Evolutionary conservation across 1,284 basidiomycete genomes (phyloP).

Genomic region (Apiotrichum porosum): DNA sequence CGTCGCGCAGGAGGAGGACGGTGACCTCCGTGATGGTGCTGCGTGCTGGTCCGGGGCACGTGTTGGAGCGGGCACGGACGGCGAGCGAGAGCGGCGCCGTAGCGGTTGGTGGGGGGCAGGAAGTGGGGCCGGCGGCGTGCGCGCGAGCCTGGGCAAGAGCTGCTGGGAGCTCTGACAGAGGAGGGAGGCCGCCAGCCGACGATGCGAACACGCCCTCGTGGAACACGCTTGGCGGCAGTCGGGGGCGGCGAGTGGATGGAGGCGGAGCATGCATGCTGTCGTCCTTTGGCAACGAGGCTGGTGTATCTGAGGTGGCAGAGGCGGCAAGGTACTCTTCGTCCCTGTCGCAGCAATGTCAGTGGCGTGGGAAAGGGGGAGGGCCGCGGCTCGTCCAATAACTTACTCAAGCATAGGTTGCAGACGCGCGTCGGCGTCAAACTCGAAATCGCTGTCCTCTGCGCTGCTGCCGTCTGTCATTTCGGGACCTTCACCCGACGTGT

Average conservation of each 20-base stretch:
- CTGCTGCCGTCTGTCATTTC: slow-evolving; percentile 28
- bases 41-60: slow-evolving; percentile 4
- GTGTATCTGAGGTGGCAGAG: slow-evolving; percentile 3
- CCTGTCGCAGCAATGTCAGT: no score
- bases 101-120: no score
- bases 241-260: no score
- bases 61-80: slow-evolving; percentile 9
- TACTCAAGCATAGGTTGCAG: slow-evolving; percentile 21
- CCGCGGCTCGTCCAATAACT: no score
- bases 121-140: not conserved
- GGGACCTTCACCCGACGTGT: slow-evolving; percentile 8
- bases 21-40: slow-evolving; percentile 18
- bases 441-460: slow-evolving; percentile 28
- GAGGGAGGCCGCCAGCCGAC: slow-evolving; percentile 1
- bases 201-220: no score
- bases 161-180: slow-evolving; percentile 12
- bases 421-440: slow-evolving; percentile 23
- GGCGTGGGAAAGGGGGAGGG: no score
- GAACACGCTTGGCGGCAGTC: no score
- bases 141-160: slow-evolving; percentile 8
- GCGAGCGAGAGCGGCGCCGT: not conserved
- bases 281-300: slow-evolving; percentile 2
- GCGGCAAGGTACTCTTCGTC: slow-evolving; percentile 25
- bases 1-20: slow-evolving; percentile 27
- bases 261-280: no score